Evolutionary conservation across 139 green algal genomes (phyloP), one percentile per base, ranked within the genome.

Genomic region (Picochlorum costavermella): DNA sequence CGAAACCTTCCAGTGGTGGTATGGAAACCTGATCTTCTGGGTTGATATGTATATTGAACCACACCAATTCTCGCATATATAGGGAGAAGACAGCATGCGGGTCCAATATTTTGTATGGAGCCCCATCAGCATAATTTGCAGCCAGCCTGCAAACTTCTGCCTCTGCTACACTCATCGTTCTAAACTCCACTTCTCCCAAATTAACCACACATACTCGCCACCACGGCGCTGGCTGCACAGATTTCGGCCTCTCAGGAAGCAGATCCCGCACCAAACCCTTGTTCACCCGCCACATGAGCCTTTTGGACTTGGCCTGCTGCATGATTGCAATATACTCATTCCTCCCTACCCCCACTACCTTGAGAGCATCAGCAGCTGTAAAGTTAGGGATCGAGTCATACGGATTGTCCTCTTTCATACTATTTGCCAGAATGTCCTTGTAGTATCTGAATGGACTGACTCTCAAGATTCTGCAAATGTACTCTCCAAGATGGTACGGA

Each of bases 321-420:
- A 97, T 82, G 43, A 83, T 84, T 2, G 86, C 74, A 30, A 97
- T 97, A 84, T 94, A 97, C 79, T 96, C 85, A 62, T 97, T 97
- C 59, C 91, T 79, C 0, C 91, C 91, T 12, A 97, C 82, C 33
- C 91, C 91, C 23, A 90, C 72, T 25, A 91, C 44, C 6, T 80
- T 68, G 50, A 96, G 62, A 6, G 80, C 80, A 70, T 97, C 91
- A 11, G 91, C 91, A 2, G 91, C 88, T 29, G 88, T 91, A 73
- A 97, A 97, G 82, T 96, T 97, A 30, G 91, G 91, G 13, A 97
- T 84, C 1, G 80, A 76, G 74, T 96, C 91, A 65, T 97, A 97
- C 5, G 83, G 81, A 31, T 72, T 74, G 74, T 97, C 91, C 50
- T 89, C 82, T 43, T 75, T 82, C 67, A 97, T 84, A 3, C 73